Evolutionary conservation across 163 green algal genomes (phyloP), one percentile per base, ranked within the genome.

Genomic region (Scenedesmus sp.): DNA sequence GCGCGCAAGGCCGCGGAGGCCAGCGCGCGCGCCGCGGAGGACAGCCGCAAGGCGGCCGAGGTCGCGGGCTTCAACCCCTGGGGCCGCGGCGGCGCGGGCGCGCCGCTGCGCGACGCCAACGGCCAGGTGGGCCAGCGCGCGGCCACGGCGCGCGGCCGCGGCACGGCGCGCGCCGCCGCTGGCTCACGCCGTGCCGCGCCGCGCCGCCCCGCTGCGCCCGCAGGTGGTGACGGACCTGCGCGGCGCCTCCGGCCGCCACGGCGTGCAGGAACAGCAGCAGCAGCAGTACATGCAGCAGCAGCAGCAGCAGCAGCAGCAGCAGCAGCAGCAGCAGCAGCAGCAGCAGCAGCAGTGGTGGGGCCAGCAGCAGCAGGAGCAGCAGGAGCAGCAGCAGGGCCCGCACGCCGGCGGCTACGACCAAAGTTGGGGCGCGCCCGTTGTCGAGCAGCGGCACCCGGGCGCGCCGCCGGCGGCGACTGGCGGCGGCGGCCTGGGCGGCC

Each of bases 111-210:
- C 10, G 26, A 58, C 50, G 58, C 54, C 29, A n/a, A 18, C 11
- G 67, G 47, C 47, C 33, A 69, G 77, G 65, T 80, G 26, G 22
- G n/a, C n/a, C n/a, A n/a, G n/a, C n/a, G n/a, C n/a, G n/a, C n/a
- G n/a, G n/a, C n/a, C n/a, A n/a, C n/a, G n/a, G n/a, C n/a, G n/a
- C n/a, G n/a, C n/a, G n/a, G n/a, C n/a, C n/a, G n/a, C n/a, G n/a
- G n/a, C n/a, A n/a, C n/a, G n/a, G n/a, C n/a, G n/a, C n/a, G n/a
- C n/a, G n/a, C n/a, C n/a, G n/a, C n/a, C n/a, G n/a, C n/a, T n/a
- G n/a, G n/a, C n/a, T n/a, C n/a, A n/a, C n/a, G n/a, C n/a, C n/a
- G n/a, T n/a, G n/a, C n/a, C n/a, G n/a, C n/a, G n/a, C n/a, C n/a
- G n/a, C n/a, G 9, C 28, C 42, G 39, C 26, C 56, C 33, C 3